Conservation (phyloP, 2,329 filamentous ascomycete genomes). For the Pseudogymnoascus sp. region DNA sequence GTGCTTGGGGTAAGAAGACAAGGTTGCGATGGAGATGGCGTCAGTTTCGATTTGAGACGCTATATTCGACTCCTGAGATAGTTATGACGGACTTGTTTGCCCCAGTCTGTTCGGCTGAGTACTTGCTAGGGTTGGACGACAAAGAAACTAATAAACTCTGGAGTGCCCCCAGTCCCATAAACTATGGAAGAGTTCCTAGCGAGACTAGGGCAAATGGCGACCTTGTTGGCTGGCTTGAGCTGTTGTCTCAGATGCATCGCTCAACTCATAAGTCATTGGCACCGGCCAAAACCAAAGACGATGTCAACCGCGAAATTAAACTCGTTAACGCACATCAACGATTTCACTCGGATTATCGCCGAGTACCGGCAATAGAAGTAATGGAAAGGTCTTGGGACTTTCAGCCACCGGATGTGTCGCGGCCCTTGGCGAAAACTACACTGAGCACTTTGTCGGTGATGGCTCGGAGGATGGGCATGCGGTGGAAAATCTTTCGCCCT, state of each 20-base stretch:
- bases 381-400: constrained; percentile 34
- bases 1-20: constrained; percentile 27
- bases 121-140: constrained; percentile 11
- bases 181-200: neutral
- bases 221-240: neutral
- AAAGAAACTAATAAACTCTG: neutral
- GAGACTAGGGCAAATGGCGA: neutral
- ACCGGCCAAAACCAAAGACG: neutral
- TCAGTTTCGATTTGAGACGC: constrained; percentile 33
- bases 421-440: constrained; percentile 31
- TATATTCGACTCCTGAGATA: constrained; percentile 32
- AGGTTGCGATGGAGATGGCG: constrained; percentile 25
- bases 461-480: constrained; percentile 30
- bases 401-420: constrained; percentile 30
- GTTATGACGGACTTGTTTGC: constrained; percentile 18
- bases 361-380: constrained; percentile 23
- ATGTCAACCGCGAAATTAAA: neutral
- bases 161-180: neutral
- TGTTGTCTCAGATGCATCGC: neutral
- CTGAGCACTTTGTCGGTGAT: constrained; percentile 32
- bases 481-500: constrained; percentile 26
- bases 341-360: neutral
- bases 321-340: neutral
- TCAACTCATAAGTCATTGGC: neutral
- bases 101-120: constrained; percentile 12